Percentiles rank a stretch among this genome's conserved stretches.
phyloP scores from a whole-genome alignment of 225 moss, liverwort and hornwort species.

The Asterella californica region DNA sequence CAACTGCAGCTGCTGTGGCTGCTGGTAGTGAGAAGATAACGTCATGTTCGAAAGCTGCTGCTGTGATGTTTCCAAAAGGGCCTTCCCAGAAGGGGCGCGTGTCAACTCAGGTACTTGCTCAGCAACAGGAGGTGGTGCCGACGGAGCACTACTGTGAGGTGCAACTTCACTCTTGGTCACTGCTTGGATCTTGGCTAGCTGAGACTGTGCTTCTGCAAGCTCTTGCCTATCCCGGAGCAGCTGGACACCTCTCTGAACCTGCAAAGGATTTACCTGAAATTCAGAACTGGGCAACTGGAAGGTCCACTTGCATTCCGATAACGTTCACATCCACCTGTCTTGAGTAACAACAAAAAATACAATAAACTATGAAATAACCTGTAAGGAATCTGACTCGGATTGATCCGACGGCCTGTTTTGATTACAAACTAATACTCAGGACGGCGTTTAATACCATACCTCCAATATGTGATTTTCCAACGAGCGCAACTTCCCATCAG shows the following conservation, averaged over 20 bases:
- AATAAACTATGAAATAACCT: not conserved
- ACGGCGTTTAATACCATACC: slow-evolving; percentile 34
- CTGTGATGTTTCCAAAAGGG: slow-evolving; percentile 31
- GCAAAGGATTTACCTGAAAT: slow-evolving; percentile 10
- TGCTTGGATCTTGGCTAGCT: slow-evolving; percentile 68
- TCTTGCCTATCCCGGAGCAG: slow-evolving; percentile 75
- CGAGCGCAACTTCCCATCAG: slow-evolving; percentile 63
- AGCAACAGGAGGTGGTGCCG: slow-evolving; percentile 40
- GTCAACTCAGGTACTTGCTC: slow-evolving; percentile 48
- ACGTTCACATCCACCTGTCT: not conserved
- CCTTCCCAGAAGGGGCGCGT: slow-evolving; percentile 38
- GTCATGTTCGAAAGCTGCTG: slow-evolving; percentile 35
- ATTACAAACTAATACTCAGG: not conserved
- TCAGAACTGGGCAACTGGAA: not conserved
- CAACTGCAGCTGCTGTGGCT: slow-evolving; percentile 32
- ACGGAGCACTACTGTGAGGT: slow-evolving; percentile 24
- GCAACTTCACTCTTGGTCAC: slow-evolving; percentile 48
- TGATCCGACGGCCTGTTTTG: not conserved
- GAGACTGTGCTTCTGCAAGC: slow-evolving; percentile 66
- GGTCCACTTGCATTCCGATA: not conserved
- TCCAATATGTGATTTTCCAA: slow-evolving; percentile 74
- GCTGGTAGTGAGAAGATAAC: slow-evolving; percentile 47
- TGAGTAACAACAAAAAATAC: not conserved
- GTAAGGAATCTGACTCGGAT: not conserved
- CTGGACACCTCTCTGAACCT: slow-evolving; percentile 85